Base-by-base conservation (phyloP, 2,329 filamentous ascomycete genomes). In the Amauroascus verrucosus region DNA sequence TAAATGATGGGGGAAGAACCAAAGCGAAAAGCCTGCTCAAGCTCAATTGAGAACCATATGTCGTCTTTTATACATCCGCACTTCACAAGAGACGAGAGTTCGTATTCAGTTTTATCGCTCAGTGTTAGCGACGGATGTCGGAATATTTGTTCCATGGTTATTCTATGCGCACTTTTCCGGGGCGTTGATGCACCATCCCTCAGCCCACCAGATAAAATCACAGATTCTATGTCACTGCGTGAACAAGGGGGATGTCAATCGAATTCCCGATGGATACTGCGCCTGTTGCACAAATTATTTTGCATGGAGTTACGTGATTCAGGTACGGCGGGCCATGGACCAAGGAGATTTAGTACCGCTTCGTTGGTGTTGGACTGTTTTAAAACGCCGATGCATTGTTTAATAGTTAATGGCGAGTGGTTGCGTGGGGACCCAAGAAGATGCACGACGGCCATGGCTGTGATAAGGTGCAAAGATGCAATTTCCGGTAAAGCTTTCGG, bases 361-460 rank as follows among this genome's bases (percentile, higher is more conserved):
- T 37, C 9, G 45, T 16, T 48, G 45, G 45, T 37, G 45, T 32
- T 37, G 9, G 45, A 37, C 30, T 35, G 45, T 16, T 48, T 48
- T 48, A 37, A 48, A 48, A 48, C 45, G 45, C 45, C 45, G 45
- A 35, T 24, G 45, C 43, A 45, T 3, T 32, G 43, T 45, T 45
- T 16, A 30, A 13, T 20, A 8, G n/a, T 22, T 44, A 13, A 28
- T 28, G 11, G n/a, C n/a, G 18, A n/a, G 20, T 32, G 22, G 26
- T 16, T 24, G 18, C 20, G 22, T 43, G 40, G 40, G 40, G 18
- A 43, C 20, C 37, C 37, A n/a, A n/a, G n/a, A 18, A 43, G 8
- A 41, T 41, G 38, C 13, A 41, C n/a, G 6, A 41, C 16, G 33
- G 33, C 14, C 14, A 13, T n/a, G 4, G 33, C 4, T 37, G 33